Percentiles rank a stretch among this genome's conserved stretches.
These are phyloP conservation scores for Pyracantha coccinea DNA, from an alignment of 331 rosid genomes.

Conservation along the genomic window DNA sequence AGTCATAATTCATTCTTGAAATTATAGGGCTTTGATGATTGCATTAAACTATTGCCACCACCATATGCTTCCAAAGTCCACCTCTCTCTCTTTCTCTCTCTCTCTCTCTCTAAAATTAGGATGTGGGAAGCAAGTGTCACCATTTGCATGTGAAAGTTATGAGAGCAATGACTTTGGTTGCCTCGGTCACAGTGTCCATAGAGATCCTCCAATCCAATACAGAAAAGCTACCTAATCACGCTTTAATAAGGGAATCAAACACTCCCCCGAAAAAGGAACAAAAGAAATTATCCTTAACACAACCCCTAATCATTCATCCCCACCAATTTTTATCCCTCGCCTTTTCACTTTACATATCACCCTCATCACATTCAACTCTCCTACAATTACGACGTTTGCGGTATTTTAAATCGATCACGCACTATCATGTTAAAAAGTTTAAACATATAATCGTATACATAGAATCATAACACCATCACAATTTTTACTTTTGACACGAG, in stretches of 20 bases:
- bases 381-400: no score
- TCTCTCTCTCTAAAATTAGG: not conserved
- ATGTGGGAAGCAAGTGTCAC: not conserved
- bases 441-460: no score
- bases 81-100: slow-evolving; percentile 4
- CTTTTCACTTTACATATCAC: not conserved
- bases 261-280: not conserved
- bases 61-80: slow-evolving; percentile 3
- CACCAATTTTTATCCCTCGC: slow-evolving; percentile 16
- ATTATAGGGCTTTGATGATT: no score
- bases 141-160: not conserved
- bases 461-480: no score
- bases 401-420: no score
- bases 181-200: slow-evolving; percentile 13
- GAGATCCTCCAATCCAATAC: not conserved
- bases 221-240: not conserved
- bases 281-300: slow-evolving; percentile 21
- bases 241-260: slow-evolving; percentile 1
- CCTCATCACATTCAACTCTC: no score
- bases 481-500: no score
- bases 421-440: no score
- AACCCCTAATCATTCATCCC: slow-evolving; percentile 44
- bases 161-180: not conserved
- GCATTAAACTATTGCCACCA: not conserved
- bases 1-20: no score